Conservation (phyloP, 2,329 filamentous ascomycete species). For the Pseudogymnoascus verrucosus region DNA sequence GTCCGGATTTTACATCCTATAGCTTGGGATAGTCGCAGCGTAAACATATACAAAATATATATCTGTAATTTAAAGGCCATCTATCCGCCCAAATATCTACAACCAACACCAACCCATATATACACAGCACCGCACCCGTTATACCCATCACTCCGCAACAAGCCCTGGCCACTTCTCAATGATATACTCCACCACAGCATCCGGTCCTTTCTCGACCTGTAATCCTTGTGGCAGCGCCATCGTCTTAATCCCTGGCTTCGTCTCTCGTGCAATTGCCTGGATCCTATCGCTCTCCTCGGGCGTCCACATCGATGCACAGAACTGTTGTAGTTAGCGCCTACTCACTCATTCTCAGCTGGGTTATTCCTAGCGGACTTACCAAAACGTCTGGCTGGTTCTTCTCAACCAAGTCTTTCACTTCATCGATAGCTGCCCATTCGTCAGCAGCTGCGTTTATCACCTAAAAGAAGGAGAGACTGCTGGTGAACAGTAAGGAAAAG, state of each 20-base stretch:
- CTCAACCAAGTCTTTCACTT: slow-evolving; percentile 46
- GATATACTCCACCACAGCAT: slow-evolving; percentile 47
- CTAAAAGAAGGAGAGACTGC: background rate
- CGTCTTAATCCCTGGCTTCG: slow-evolving; percentile 40
- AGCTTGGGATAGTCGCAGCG: background rate
- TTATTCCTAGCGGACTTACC: slow-evolving; percentile 30
- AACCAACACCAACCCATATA: background rate
- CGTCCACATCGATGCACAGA: slow-evolving; percentile 50
- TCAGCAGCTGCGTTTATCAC: slow-evolving; percentile 2
- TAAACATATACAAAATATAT: background rate
- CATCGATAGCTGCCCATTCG: slow-evolving; percentile 39
- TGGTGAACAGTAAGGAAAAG: background rate
- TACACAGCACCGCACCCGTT: background rate
- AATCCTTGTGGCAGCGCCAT: slow-evolving; percentile 46
- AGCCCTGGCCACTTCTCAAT: slow-evolving; percentile 28
- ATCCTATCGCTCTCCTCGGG: slow-evolving; percentile 40
- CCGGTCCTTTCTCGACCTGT: slow-evolving; percentile 44
- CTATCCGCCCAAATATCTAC: background rate
- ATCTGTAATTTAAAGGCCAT: background rate
- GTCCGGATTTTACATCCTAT: background rate
- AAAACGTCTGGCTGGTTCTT: slow-evolving; percentile 45
- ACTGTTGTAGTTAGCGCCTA: slow-evolving; percentile 32
- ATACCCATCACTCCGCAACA: background rate
- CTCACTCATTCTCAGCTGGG: background rate
- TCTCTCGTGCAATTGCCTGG: slow-evolving; percentile 34